Base-by-base conservation (phyloP, 257 asterid species). In the Solanum okadae region DNA sequence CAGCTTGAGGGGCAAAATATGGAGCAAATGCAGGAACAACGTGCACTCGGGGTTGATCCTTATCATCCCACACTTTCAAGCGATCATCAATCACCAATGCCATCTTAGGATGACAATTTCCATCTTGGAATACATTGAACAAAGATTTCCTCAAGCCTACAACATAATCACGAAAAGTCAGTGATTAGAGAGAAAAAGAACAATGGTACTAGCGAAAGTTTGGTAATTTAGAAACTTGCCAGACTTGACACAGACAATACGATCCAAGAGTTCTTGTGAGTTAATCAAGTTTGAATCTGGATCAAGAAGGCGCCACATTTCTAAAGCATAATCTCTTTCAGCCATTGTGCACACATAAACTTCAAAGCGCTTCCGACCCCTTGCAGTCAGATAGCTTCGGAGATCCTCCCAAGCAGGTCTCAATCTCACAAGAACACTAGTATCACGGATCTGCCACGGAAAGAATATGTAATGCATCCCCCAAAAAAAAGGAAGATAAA, bases 321-420 rank as follows among this genome's bases (percentile, higher is more conserved):
- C 99, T 90, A 97, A 86, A 72, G 99, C 99, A 90, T 97, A 97
- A 91, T 97, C 98, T 91, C 98, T 93, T 91, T 97, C 99, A 52
- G 99, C 99, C 99, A 97, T 97, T 40, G 99, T 97, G 94, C 99
- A 97, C 89, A 97, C 99, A 93, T 93, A 97, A 91, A 97, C 98
- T 89, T 97, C 99, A 89, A 97, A 97, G 27, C 98, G 96, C 91
- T 97, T 97, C 67, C 98, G 95, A 27, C 99, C 99, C 96, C 91
- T 94, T 56, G 99, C 99, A 91, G 96, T 97, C 91, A 97, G 91
- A 91, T 97, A 97, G 92, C 94, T 92, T 93, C 98, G 94, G 87
- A 97, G 98, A 90, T 96, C 99, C 92, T 97, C 99, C 99, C 99
- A 97, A 27, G 99, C 98, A 88, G 99, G 98, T 91, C 99, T 92